Conservation (phyloP, 1,284 basidiomycete genomes). For the Megacollybia platyphylla region DNA sequence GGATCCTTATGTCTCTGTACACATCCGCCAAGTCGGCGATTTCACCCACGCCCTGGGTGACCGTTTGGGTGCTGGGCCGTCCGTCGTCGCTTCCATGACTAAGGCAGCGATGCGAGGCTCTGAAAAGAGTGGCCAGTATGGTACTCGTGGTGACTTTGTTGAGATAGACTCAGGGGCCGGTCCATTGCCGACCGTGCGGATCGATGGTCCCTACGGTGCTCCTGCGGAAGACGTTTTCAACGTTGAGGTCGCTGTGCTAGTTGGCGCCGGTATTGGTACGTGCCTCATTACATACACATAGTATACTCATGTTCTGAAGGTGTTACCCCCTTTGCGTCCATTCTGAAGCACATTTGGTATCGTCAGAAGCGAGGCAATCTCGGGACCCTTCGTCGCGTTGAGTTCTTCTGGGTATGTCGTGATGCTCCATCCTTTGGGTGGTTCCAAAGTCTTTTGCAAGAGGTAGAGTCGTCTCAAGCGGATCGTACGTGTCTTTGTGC, state of each 20-base stretch:
- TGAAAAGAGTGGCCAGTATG: slow-evolving; percentile 43
- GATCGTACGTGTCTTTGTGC: slow-evolving; percentile 52
- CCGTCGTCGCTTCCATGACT: slow-evolving; percentile 63
- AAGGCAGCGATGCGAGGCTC: slow-evolving; percentile 60
- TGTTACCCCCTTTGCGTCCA: slow-evolving; percentile 83
- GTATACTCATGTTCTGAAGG: slow-evolving; percentile 21
- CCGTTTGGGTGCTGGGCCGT: slow-evolving; percentile 69
- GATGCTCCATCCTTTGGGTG: slow-evolving; percentile 86
- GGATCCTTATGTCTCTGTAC: slow-evolving; percentile 80
- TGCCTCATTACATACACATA: slow-evolving; percentile 3
- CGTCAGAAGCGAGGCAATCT: slow-evolving; percentile 66
- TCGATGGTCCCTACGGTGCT: slow-evolving; percentile 83
- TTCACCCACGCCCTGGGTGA: slow-evolving; percentile 74
- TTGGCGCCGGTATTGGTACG: slow-evolving; percentile 83
- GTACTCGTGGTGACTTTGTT: slow-evolving; percentile 61
- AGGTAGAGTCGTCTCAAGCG: slow-evolving; percentile 74
- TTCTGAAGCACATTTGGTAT: slow-evolving; percentile 90
- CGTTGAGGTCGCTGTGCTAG: slow-evolving; percentile 72
- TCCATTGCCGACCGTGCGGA: slow-evolving; percentile 59
- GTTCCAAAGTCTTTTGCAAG: slow-evolving; percentile 79
- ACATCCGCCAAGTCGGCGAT: slow-evolving; percentile 86
- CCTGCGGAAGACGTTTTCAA: slow-evolving; percentile 86
- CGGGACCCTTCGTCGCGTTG: slow-evolving; percentile 70
- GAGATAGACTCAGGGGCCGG: slow-evolving; percentile 50
- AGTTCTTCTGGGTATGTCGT: slow-evolving; percentile 87